A percentile compares a stretch with the other conserved stretches of the same genome.
Conservation (phyloP, 208 protist species). For the Trypanosoma mega region DNA sequence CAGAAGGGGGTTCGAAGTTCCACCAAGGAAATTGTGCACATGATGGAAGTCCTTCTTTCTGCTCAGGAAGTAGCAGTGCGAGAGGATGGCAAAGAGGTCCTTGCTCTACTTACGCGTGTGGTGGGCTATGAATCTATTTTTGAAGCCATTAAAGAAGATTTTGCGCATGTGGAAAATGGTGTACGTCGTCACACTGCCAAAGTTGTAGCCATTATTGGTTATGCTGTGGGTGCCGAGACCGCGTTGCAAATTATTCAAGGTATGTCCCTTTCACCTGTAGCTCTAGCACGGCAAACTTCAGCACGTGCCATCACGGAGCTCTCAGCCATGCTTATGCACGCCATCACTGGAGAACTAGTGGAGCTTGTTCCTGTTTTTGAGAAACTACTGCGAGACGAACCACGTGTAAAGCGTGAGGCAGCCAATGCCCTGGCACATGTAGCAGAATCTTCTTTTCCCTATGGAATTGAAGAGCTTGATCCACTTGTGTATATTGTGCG, state of each 20-base stretch:
- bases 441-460: slow-evolving; percentile 96
- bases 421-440: slow-evolving; percentile 95
- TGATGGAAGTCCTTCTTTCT: slow-evolving; percentile 98
- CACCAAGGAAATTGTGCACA: slow-evolving; percentile 98
- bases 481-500: slow-evolving; percentile 95
- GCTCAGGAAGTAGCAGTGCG: slow-evolving; percentile 97
- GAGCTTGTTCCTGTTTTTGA: slow-evolving; percentile 96
- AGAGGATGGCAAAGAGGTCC: slow-evolving; percentile 99
- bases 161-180: slow-evolving; percentile 97
- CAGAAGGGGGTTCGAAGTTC: slow-evolving; percentile 96
- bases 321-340: slow-evolving; percentile 96
- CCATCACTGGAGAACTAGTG: slow-evolving; percentile 95
- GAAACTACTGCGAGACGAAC: slow-evolving; percentile 94
- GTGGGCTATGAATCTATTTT: slow-evolving; percentile 98
- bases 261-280: slow-evolving; percentile 97
- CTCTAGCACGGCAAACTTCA: slow-evolving; percentile 97
- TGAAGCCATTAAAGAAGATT: slow-evolving; percentile 97
- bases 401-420: slow-evolving; percentile 95
- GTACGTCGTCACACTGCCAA: slow-evolving; percentile 98
- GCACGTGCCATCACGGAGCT: slow-evolving; percentile 98
- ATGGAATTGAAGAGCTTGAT: slow-evolving; percentile 98
- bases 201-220: slow-evolving; percentile 97
- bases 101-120: slow-evolving; percentile 98
- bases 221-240: slow-evolving; percentile 94
- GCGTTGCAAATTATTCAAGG: slow-evolving; percentile 97